phyloP scores from a whole-genome alignment of 2,329 filamentous ascomycete genomes.

The Acrocalymma vagum region DNA sequence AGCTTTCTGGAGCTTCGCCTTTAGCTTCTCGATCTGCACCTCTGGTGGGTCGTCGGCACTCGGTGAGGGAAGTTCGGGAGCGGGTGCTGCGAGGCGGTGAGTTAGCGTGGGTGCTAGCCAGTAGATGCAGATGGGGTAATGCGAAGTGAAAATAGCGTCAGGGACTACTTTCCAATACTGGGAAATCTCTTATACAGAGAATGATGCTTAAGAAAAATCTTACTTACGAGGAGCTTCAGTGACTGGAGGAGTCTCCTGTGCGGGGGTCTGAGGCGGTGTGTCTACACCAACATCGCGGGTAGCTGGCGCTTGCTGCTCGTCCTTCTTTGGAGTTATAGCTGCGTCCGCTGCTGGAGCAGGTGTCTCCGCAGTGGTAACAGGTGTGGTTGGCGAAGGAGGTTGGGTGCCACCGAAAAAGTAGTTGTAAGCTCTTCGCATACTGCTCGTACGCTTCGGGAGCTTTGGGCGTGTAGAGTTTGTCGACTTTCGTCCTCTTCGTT shows the following conservation, averaged over 20 bases:
- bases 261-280: slow-evolving; percentile 44
- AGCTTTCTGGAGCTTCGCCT: slow-evolving; percentile 37
- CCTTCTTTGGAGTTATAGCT: slow-evolving; percentile 22
- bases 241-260: no score
- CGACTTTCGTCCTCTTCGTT: slow-evolving; percentile 43
- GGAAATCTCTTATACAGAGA: no score
- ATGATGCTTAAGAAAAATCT: no score
- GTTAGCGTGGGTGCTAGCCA: slow-evolving; percentile 27
- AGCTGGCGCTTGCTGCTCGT: slow-evolving; percentile 18
- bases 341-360: slow-evolving; percentile 23
- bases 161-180: no score
- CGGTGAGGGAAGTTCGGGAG: slow-evolving; percentile 34
- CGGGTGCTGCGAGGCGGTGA: slow-evolving; percentile 26
- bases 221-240: no score
- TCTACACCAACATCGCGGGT: slow-evolving; percentile 39
- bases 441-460: slow-evolving; percentile 47
- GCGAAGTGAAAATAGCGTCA: slow-evolving; percentile 26
- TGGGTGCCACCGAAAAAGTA: slow-evolving; percentile 46
- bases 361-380: slow-evolving; percentile 32
- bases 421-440: slow-evolving; percentile 50
- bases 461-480: slow-evolving; percentile 39
- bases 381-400: slow-evolving; percentile 34
- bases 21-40: slow-evolving; percentile 41
- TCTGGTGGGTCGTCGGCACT: slow-evolving; percentile 36
- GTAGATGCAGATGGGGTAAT: slow-evolving; percentile 23